Conservation (phyloP, 345 rosid genomes). For the Odontarrhena argentea region DNA sequence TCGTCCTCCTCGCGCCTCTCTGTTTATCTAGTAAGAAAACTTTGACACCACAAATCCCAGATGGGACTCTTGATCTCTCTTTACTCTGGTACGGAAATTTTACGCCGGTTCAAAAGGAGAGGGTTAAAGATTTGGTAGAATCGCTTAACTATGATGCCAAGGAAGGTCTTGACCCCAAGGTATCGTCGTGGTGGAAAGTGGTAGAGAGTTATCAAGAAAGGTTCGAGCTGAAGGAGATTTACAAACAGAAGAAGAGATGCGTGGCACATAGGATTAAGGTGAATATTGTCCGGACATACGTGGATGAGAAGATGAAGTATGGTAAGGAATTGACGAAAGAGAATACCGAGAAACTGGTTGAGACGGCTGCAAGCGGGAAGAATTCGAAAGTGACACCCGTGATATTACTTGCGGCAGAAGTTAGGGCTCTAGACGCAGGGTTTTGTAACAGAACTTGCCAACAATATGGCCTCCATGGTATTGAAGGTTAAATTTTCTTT, state of each 20-base stretch:
- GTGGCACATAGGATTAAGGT: slow-evolving; percentile 42
- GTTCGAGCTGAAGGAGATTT: slow-evolving; percentile 20
- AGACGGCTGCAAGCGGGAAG: slow-evolving; percentile 39
- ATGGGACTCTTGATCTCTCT: slow-evolving; percentile 44
- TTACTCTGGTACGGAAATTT: slow-evolving; percentile 51
- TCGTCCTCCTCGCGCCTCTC: slow-evolving; percentile 36
- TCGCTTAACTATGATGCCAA: slow-evolving; percentile 39
- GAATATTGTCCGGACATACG: slow-evolving; percentile 40
- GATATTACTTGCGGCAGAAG: slow-evolving; percentile 51
- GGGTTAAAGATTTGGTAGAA: slow-evolving; percentile 44
- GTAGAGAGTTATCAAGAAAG: slow-evolving; percentile 53
- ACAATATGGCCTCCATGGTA: slow-evolving; percentile 39
- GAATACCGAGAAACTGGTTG: slow-evolving; percentile 34
- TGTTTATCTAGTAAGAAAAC: slow-evolving; percentile 16
- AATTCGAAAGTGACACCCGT: slow-evolving; percentile 44
- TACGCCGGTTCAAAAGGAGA: slow-evolving; percentile 37
- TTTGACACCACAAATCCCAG: slow-evolving; percentile 21
- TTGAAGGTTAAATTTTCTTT: slow-evolving; percentile 15
- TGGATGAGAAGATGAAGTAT: slow-evolving; percentile 39
- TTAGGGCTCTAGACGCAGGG: slow-evolving; percentile 42
- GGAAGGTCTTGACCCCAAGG: slow-evolving; percentile 40
- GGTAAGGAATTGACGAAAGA: slow-evolving; percentile 54
- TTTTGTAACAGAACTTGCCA: slow-evolving; percentile 63
- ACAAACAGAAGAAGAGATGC: slow-evolving; percentile 20
- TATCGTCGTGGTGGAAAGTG: slow-evolving; percentile 48